Evolutionary conservation across 2,329 filamentous ascomycete genomes (phyloP).

Genomic region (Stagonosporopsis cucurbitacearum): DNA sequence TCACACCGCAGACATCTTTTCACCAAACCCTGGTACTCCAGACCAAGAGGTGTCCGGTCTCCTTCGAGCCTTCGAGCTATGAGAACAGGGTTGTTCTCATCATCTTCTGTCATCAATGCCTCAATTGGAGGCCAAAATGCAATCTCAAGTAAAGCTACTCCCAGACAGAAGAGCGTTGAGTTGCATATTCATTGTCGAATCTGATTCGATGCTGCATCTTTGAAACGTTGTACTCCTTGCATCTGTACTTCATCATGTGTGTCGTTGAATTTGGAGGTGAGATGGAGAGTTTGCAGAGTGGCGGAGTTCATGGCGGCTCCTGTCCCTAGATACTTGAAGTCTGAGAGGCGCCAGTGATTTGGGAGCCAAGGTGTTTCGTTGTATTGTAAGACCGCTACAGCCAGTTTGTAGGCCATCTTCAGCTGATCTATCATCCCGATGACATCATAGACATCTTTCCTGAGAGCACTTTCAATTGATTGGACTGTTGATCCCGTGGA

Average conservation of each 20-base stretch:
- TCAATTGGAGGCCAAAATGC: not conserved
- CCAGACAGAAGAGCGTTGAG: not conserved
- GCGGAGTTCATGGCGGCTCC: not conserved
- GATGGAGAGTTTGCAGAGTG: not conserved
- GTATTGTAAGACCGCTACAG: not conserved
- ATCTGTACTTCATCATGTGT: not conserved
- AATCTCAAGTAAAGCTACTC: not conserved
- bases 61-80: not conserved
- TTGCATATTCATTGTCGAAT: not conserved
- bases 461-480: not conserved
- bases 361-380: constrained; percentile 1
- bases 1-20: not conserved
- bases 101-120: not conserved
- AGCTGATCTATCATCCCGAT: not conserved
- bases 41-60: not conserved
- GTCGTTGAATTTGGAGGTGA: not conserved
- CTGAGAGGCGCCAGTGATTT: not conserved
- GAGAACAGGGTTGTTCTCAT: not conserved
- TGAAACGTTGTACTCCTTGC: not conserved
- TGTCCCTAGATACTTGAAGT: not conserved
- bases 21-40: not conserved
- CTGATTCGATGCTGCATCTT: not conserved
- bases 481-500: not conserved
- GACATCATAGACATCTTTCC: not conserved
- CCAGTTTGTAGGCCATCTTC: not conserved